Base-by-base conservation (phyloP, 352 stramenopile genomes). In the Halophytophthora polymorphica region DNA sequence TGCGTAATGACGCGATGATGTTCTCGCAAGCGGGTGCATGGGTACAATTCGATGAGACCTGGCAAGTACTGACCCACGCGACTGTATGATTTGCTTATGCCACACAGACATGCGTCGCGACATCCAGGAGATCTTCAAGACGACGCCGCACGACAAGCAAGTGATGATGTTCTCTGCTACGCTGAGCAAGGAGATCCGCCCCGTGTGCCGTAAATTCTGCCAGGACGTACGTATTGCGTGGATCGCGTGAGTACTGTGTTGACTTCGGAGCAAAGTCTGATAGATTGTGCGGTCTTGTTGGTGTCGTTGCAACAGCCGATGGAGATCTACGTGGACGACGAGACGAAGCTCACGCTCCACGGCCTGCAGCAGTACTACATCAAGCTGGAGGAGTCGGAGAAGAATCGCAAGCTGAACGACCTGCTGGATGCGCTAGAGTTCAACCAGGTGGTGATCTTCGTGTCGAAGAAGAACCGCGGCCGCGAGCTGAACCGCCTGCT, bases 281-380 rank as follows among this genome's bases (percentile, higher is more conserved):
- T 29, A 53, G 33, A 10, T 50, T 44, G 14, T 25, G 45, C 25
- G 36, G 34, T 21, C 6, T 37, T 43, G 14, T 52, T 22, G 28
- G 21, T 47, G 37, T 33, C 53, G 55, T 10, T 28, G 51, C 3
- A 8, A 31, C 61, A 98, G 89, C 93, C 97, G 25, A 98, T 99
- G 83, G 97, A 99, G 71, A 99, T 99, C 64, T 99, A 99, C 73
- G 95, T 99, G 37, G 97, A 99, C 56, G 96, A 99, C 64, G 97
- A 99, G 77, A 99, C 96, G 34, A 99, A 99, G 74, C 81, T 99
- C 49, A 99, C 97, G 14, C 86, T 99, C 22, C 97, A 99, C 82
- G 98, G 98, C 73, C 90, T 99, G 42, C 95, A 99, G 78, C 95
- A 99, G 77, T 99, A 99, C 83, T 99, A 97, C 77, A 97, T 98